phyloP scores from a whole-genome alignment of 208 protist genomes.

The Herpetomonas tarakana region DNA sequence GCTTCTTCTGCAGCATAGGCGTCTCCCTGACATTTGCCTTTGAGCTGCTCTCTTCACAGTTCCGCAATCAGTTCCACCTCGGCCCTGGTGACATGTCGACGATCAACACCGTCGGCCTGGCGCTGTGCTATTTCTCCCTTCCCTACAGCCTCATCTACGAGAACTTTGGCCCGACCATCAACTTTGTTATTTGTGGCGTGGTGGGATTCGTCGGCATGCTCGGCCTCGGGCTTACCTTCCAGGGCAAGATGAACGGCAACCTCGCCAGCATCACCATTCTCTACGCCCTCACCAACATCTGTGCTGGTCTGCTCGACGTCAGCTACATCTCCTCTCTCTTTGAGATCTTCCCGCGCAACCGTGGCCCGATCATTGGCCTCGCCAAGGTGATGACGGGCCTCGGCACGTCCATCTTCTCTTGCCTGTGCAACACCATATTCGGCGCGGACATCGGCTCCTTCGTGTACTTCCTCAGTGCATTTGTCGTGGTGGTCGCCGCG shows the following conservation, averaged over 20 bases:
- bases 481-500: slow-evolving; percentile 18
- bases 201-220: slow-evolving; percentile 21
- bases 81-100: slow-evolving; percentile 35
- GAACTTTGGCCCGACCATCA: slow-evolving; percentile 21
- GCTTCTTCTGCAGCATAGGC: slow-evolving; percentile 38
- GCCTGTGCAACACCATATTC: slow-evolving; percentile 33
- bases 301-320: slow-evolving; percentile 26
- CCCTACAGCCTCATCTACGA: slow-evolving; percentile 36
- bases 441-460: slow-evolving; percentile 21
- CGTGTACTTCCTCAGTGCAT: slow-evolving; percentile 34
- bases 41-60: slow-evolving; percentile 33
- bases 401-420: slow-evolving; percentile 28
- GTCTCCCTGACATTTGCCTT: slow-evolving; percentile 39
- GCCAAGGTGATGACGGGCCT: slow-evolving; percentile 51
- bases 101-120: slow-evolving; percentile 35
- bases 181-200: slow-evolving; percentile 20
- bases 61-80: slow-evolving; percentile 27
- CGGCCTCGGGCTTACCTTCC: slow-evolving; percentile 26
- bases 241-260: slow-evolving; percentile 23
- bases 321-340: slow-evolving; percentile 34
- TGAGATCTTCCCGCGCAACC: slow-evolving; percentile 43
- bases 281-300: slow-evolving; percentile 33
- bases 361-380: slow-evolving; percentile 33
- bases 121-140: slow-evolving; percentile 34
- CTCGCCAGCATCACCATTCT: slow-evolving; percentile 25